Conservation (phyloP, 1,284 basidiomycete species). For the Moniliella sp. region DNA sequence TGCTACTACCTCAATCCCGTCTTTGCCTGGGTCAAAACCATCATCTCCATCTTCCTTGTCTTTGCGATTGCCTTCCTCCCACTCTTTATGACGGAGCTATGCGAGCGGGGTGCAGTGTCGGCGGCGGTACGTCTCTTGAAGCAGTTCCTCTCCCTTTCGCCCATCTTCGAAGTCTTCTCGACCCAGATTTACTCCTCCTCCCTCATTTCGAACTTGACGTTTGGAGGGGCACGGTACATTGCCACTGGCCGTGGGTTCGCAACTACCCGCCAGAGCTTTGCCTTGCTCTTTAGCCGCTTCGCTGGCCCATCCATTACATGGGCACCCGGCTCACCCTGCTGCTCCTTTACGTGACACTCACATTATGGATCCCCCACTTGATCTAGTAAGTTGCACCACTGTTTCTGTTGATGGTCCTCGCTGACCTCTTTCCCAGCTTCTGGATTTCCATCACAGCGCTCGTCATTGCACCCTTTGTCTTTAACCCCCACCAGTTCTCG, state of each 20-base stretch:
- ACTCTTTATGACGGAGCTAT: constrained; percentile 31
- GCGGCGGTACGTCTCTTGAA: constrained; percentile 29
- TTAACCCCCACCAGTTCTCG: constrained; percentile 34
- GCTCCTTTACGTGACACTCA: constrained; percentile 32
- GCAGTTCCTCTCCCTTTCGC: constrained; percentile 30
- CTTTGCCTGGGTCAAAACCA: constrained; percentile 31
- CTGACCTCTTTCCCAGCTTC: too few relatives aligned
- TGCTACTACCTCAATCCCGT: constrained; percentile 32
- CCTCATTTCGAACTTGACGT: constrained; percentile 31
- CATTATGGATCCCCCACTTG: constrained; percentile 32
- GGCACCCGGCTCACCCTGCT: constrained; percentile 27
- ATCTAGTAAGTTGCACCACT: too few relatives aligned
- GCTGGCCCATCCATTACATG: constrained; percentile 32
- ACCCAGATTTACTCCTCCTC: constrained; percentile 33
- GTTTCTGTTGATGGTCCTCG: too few relatives aligned
- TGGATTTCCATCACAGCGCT: constrained; percentile 31
- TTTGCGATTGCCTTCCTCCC: constrained; percentile 34
- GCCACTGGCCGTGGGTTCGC: constrained; percentile 32
- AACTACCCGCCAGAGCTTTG: constrained; percentile 26
- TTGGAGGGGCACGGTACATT: constrained; percentile 33
- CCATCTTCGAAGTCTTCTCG: constrained; percentile 33
- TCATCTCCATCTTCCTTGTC: constrained; percentile 33
- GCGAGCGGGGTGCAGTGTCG: constrained; percentile 29
- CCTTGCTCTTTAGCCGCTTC: constrained; percentile 30
- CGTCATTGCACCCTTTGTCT: constrained; percentile 31